Conservation (phyloP, 768 basidiomycete species). For the Podaxis sp. region DNA sequence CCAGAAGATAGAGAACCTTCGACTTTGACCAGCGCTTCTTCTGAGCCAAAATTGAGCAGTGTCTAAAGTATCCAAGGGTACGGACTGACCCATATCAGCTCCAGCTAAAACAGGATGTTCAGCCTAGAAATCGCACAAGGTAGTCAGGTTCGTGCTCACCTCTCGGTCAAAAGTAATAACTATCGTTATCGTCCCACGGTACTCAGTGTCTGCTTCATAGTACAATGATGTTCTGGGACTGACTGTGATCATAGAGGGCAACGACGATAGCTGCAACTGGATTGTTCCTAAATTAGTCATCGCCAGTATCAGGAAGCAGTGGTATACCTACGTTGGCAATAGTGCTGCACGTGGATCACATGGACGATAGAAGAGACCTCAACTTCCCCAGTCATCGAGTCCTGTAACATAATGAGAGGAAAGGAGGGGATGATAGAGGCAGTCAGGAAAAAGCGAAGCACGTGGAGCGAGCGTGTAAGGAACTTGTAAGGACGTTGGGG, state of each 20-base stretch:
- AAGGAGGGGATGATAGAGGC: background rate
- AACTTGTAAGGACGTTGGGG: background rate
- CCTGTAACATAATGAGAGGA: background rate
- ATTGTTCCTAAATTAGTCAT: background rate
- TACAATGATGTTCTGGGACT: background rate
- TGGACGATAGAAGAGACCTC: background rate
- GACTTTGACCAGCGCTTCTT: slow-evolving; percentile 24
- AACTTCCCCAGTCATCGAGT: background rate
- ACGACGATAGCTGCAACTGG: slow-evolving; percentile 22
- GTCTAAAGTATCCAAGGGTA: background rate
- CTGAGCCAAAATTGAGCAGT: slow-evolving; percentile 9
- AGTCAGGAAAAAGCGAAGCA: background rate
- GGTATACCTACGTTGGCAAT: slow-evolving; percentile 23
- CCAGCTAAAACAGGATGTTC: slow-evolving; percentile 15
- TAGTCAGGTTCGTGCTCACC: slow-evolving; percentile 11
- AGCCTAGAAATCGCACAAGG: background rate
- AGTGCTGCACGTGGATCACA: slow-evolving; percentile 19
- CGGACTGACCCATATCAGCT: slow-evolving; percentile 24
- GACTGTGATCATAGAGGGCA: slow-evolving; percentile 26
- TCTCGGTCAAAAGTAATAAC: slow-evolving; percentile 24
- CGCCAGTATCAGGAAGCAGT: background rate
- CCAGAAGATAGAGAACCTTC: slow-evolving; percentile 24
- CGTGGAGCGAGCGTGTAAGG: background rate
- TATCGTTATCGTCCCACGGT: background rate
- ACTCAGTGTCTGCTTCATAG: background rate